Percentiles rank a stretch among this genome's conserved stretches.
Evolutionary conservation across 2,329 filamentous ascomycete genomes (phyloP).

Genomic region (Botrytis medusae): DNA sequence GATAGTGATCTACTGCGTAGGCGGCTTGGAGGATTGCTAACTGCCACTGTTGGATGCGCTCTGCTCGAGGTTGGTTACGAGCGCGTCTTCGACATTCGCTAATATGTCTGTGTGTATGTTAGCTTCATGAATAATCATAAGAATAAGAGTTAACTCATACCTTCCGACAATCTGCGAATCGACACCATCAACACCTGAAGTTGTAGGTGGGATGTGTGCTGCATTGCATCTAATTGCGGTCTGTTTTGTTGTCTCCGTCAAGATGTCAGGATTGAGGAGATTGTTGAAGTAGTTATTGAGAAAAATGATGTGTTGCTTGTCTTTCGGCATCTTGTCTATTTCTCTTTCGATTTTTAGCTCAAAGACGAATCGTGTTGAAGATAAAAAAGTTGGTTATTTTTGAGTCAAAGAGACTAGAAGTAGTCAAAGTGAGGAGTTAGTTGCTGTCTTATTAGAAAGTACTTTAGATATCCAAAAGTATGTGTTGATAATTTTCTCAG

Average conservation of each 20-base stretch:
- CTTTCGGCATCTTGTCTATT: conserved; percentile 3
- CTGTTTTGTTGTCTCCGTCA: neutral
- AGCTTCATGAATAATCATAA: neutral
- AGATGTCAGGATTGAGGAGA: neutral
- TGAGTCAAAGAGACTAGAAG: neutral
- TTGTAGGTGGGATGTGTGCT: neutral
- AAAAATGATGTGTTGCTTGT: neutral
- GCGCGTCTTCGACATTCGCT: neutral
- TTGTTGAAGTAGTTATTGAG: neutral
- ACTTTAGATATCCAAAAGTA: neutral
- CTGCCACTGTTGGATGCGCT: neutral
- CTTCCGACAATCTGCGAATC: conserved; percentile 10
- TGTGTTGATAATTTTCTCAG: neutral
- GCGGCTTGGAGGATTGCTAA: neutral
- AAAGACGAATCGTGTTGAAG: neutral
- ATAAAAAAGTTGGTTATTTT: neutral
- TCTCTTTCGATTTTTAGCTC: neutral
- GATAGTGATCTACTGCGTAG: neutral
- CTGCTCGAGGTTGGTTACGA: neutral
- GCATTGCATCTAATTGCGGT: neutral
- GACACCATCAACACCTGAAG: neutral
- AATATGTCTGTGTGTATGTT: conserved; percentile 3
- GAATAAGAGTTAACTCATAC: neutral
- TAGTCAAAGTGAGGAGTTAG: neutral
- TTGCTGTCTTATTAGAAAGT: neutral